Evolutionary conservation across 2,329 filamentous ascomycete species (phyloP), one percentile per base, ranked within the genome.

Genomic region (Lecanosticta acicola): DNA sequence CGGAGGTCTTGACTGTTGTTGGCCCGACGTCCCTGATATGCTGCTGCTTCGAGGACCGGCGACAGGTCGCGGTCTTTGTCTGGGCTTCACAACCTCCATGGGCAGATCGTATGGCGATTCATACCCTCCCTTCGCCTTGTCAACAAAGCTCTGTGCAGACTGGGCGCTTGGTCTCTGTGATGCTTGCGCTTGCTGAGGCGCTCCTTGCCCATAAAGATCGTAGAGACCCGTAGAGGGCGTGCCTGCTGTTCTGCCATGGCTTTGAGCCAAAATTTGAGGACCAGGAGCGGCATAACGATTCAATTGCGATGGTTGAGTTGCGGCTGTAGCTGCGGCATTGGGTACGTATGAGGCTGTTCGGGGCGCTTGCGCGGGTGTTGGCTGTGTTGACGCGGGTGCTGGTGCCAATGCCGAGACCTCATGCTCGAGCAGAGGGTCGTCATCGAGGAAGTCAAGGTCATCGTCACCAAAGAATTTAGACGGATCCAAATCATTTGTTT

Each of bases 101-200:
- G 93, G 93, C 16, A 98, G 74, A 68, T 98, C 94, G 59, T 96
- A 98, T 0, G 93, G 93, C 16, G 91, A 97, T 39, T 84, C 78
- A 64, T 98, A 98, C 5, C 91, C 90, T 45, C 87, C 87, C 68
- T 94, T 97, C 2, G 87, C 73, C 66, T 94, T 94, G 66, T 91
- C 85, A 4, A 79, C 87, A 66, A 95, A 98, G 67, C 91, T 97
- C 63, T 94, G 81, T 1, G 71, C 65, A 29, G 65, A 66, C 33
- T 59, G 63, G 18, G 64, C 80, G 74, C 67, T 81, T 54, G 57
- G 77, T 57, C 51, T 76, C 39, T 68, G 61, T 14, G 70, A 63
- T 41, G 62, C 53, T 35, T 56, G 56, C 29, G 44, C 43, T 32
- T 55, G 51, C 26, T 47, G 51, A 11, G 43, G 41, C 17, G 46